Evolutionary conservation across 108 stramenopile genomes (phyloP), one percentile per base, ranked within the genome.

Genomic region (Nitzschia sp.): DNA sequence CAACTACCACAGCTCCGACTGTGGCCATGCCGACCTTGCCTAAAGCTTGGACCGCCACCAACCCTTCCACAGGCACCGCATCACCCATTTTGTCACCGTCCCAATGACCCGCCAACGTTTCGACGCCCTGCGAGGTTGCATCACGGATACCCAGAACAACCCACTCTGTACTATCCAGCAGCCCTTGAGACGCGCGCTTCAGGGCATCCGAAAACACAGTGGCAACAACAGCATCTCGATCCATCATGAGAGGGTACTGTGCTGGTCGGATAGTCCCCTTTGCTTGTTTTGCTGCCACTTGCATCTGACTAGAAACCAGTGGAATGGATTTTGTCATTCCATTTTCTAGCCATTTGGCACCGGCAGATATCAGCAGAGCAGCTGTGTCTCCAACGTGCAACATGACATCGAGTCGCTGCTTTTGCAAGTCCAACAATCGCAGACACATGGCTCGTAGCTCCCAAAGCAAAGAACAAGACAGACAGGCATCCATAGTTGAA

Each of bases 21-120:
- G 61, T 76, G 3, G 83, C 77, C 41, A 78, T 55, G 3, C 77
- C 72, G 8, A 84, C 52, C 50, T 69, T 78, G 21, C 80, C 80
- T 40, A 60, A 70, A 3, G 73, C 80, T 19, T 37, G 25, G 12
- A 84, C 12, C 7, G 63, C 62, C 21, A 78, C 74, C 5, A 74
- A 56, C 39, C 63, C 42, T 59, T 83, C 71, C 8, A 66, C 77
- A 39, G 76, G 41, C 6, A 82, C 12, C 12, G 25, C 17, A 43
- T 76, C 62, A 0, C 64, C 41, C 24, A 40, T n/a, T 3, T 15
- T 9, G 22, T 57, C 52, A 7, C 72, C 74, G 9, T 76, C 74
- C 12, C 72, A 53, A 12, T 44, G 65, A 58, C 65, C 42, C 0
- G 52, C 61, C 9, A 76, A 44, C 26, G 20, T 65, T 22, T 56